Conservation (phyloP, 2,329 filamentous ascomycete species). For the Paecilomyces fulvus region DNA sequence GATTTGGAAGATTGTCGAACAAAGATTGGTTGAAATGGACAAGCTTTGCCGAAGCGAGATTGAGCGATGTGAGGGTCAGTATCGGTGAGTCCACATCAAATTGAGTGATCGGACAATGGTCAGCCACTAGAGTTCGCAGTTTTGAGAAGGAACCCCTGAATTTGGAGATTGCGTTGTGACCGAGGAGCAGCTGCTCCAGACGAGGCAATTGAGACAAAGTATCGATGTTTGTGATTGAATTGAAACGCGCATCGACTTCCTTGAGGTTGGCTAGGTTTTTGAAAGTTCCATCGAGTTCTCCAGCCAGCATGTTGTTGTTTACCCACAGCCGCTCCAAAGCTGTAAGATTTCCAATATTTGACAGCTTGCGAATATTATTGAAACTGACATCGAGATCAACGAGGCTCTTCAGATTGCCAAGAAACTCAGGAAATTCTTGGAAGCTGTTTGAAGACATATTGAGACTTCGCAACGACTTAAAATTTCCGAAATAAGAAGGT, state of each 20-base stretch:
- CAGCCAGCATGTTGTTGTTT: constrained; percentile 83
- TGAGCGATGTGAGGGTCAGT: constrained; percentile 75
- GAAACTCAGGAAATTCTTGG: constrained; percentile 71
- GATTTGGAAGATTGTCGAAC: constrained; percentile 76
- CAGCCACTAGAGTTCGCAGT: constrained; percentile 75
- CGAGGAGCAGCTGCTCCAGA: constrained; percentile 78
- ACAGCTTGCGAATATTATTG: constrained; percentile 74
- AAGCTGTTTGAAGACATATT: constrained; percentile 94
- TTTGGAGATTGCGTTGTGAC: constrained; percentile 85
- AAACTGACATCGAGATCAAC: constrained; percentile 96
- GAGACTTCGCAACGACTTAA: constrained; percentile 68
- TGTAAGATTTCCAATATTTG: constrained; percentile 68
- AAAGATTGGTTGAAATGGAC: constrained; percentile 78
- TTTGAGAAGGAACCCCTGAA: constrained; percentile 84
- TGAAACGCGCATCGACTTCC: constrained; percentile 92
- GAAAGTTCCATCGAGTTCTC: constrained; percentile 65
- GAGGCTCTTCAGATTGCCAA: constrained; percentile 72
- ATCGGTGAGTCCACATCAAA: constrained; percentile 74
- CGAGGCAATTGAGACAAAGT: constrained; percentile 75
- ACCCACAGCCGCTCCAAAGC: constrained; percentile 85
- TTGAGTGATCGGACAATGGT: constrained; percentile 90
- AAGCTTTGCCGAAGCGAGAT: constrained; percentile 83
- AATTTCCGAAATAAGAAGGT: constrained; percentile 74
- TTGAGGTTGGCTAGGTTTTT: constrained; percentile 66
- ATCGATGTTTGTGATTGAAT: constrained; percentile 80